phyloP scores from a whole-genome alignment of 2,329 filamentous ascomycete species.

The Calonectria pseudoreteaudii region DNA sequence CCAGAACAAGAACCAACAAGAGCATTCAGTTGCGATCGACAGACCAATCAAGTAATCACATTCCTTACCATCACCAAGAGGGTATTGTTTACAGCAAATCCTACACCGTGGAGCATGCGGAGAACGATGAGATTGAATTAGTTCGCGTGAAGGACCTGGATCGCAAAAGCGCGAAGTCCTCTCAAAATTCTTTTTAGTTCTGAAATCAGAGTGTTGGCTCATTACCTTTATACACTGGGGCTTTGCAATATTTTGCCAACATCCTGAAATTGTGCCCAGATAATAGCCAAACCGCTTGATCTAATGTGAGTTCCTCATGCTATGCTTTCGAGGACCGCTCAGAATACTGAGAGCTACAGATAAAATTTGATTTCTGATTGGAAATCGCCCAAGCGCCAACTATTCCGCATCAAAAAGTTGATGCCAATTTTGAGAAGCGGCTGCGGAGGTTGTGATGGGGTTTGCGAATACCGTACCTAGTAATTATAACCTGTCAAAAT shows the following conservation, averaged over 20 bases:
- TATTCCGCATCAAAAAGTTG: background rate
- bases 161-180: conserved; percentile 28
- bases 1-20: background rate
- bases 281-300: background rate
- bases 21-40: background rate
- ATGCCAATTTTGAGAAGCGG: background rate
- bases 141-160: conserved; percentile 39
- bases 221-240: background rate
- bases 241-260: background rate
- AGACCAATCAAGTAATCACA: background rate
- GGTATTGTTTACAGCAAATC: conserved; percentile 41
- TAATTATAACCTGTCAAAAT: no score
- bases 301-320: background rate
- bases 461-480: background rate
- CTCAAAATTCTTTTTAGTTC: background rate
- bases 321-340: no score
- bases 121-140: conserved; percentile 47
- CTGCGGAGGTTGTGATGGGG: background rate
- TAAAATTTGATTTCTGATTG: no score
- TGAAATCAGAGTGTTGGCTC: background rate
- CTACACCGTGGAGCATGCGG: conserved; percentile 48
- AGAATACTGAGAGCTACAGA: no score
- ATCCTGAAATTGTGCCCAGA: background rate
- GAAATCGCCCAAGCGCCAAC: no score
- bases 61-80: conserved; percentile 22